Evolutionary conservation across 2,329 filamentous ascomycete species (phyloP).

Genomic region (Penicillium glabrum): DNA sequence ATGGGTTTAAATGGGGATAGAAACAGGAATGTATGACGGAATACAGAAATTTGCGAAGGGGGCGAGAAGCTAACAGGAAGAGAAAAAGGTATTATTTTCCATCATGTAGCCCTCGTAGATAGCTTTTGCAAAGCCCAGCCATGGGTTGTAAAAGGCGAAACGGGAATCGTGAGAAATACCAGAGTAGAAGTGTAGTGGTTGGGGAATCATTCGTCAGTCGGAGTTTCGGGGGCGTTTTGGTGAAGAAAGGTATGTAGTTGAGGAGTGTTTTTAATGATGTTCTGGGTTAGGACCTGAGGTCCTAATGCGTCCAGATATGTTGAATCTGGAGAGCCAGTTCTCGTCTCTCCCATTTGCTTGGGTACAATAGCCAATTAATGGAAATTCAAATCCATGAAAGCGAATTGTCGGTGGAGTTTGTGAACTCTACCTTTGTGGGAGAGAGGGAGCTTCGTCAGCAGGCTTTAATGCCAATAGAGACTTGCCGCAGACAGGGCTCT

Average conservation of each 20-base stretch:
- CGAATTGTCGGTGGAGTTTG: neutral
- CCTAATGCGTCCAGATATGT: neutral
- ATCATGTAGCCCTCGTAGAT: neutral
- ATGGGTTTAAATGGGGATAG: conserved; percentile 2
- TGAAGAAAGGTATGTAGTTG: neutral
- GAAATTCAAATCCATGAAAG: neutral
- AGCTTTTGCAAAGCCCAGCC: neutral
- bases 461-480: neutral
- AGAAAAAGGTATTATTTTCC: neutral
- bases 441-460: neutral
- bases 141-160: conserved; percentile 1
- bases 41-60: conserved; percentile 10
- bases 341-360: neutral
- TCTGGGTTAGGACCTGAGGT: neutral
- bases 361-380: neutral
- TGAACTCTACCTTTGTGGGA: neutral
- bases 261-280: neutral
- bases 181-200: neutral
- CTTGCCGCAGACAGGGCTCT: neutral
- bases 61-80: neutral
- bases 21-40: conserved; percentile 11
- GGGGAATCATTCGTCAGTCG: conserved; percentile 6
- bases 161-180: conserved; percentile 1
- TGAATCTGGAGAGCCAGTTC: neutral
- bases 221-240: neutral